phyloP scores from a whole-genome alignment of 1,284 basidiomycete genomes.

The Leccinum angustisporum region DNA sequence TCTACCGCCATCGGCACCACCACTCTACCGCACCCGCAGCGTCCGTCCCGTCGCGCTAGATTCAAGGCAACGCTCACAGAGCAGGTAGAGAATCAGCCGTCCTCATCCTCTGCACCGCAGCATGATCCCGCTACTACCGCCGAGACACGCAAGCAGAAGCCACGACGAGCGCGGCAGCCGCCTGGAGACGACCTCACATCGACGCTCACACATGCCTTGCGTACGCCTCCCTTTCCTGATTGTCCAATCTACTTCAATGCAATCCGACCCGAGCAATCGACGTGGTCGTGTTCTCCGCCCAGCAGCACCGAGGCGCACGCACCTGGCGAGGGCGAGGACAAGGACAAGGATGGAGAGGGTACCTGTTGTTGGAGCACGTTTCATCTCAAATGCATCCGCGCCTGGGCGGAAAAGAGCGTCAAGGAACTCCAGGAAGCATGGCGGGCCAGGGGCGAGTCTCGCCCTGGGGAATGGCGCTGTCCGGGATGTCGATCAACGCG shows the following conservation, averaged over 20 bases:
- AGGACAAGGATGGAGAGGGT: slow-evolving; percentile 13
- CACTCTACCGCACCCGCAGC: slow-evolving; percentile 1
- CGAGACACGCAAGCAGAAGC: slow-evolving; percentile 10
- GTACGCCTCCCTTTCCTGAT: slow-evolving; percentile 69
- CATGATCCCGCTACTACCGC: not conserved
- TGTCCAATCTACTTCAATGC: slow-evolving; percentile 79
- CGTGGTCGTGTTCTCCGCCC: slow-evolving; percentile 76
- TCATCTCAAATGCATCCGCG: slow-evolving; percentile 77
- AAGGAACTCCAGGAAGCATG: slow-evolving; percentile 77
- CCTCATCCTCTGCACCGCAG: not conserved
- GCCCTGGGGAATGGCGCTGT: slow-evolving; percentile 79
- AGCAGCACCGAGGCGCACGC: slow-evolving; percentile 19
- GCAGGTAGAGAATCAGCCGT: not conserved
- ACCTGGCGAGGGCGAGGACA: slow-evolving; percentile 31
- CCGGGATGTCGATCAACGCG: slow-evolving; percentile 85
- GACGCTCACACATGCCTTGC: slow-evolving; percentile 59
- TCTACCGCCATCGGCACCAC: not conserved
- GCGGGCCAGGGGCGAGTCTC: slow-evolving; percentile 67
- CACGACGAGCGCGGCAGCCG: slow-evolving; percentile 9
- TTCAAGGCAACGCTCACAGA: slow-evolving; percentile 32
- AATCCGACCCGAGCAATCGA: slow-evolving; percentile 69
- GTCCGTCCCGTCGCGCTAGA: slow-evolving; percentile 22
- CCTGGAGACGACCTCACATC: slow-evolving; percentile 64
- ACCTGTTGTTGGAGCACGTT: slow-evolving; percentile 85
- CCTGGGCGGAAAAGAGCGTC: slow-evolving; percentile 79